Conservation (phyloP, 2,329 filamentous ascomycete genomes). For the Penicillium sp. region DNA sequence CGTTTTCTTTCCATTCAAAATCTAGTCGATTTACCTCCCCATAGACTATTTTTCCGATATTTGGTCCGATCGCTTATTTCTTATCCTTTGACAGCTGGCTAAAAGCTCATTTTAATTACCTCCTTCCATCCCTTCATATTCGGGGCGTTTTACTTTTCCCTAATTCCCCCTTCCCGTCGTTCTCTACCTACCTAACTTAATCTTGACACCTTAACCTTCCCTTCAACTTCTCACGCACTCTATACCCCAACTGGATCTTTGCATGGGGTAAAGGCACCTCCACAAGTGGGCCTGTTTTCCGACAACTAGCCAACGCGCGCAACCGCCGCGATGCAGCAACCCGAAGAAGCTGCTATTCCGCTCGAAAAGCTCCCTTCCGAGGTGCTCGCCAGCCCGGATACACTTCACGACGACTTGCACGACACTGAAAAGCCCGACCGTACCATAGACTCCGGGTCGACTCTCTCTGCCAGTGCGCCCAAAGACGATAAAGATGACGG, state of each 20-base stretch:
- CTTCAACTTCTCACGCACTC: background rate
- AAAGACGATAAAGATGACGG: conserved; percentile 30
- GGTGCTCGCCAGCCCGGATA: conserved; percentile 12
- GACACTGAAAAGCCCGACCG: conserved; percentile 2
- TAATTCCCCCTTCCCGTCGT: background rate
- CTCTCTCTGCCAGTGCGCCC: conserved; percentile 16
- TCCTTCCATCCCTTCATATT: background rate
- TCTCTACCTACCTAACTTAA: background rate
- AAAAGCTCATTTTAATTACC: background rate
- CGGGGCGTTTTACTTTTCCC: background rate
- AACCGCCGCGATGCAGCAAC: conserved; percentile 18
- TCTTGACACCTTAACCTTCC: background rate
- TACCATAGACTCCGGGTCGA: conserved; percentile 22
- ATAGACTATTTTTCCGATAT: background rate
- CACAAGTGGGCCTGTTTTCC: conserved; percentile 5
- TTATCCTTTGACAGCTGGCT: background rate
- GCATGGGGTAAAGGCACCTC: background rate
- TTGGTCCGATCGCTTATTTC: background rate
- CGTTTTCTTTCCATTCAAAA: background rate
- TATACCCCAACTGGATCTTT: background rate
- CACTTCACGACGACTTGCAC: conserved; percentile 4
- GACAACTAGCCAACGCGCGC: conserved; percentile 1
- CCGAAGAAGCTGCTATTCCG: conserved; percentile 15
- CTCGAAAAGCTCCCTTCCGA: conserved; percentile 17
- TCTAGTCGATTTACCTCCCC: background rate